These are phyloP conservation scores for Hysterangium stoloniferum DNA, from an alignment of 768 basidiomycete genomes.

Conservation along the genomic window DNA sequence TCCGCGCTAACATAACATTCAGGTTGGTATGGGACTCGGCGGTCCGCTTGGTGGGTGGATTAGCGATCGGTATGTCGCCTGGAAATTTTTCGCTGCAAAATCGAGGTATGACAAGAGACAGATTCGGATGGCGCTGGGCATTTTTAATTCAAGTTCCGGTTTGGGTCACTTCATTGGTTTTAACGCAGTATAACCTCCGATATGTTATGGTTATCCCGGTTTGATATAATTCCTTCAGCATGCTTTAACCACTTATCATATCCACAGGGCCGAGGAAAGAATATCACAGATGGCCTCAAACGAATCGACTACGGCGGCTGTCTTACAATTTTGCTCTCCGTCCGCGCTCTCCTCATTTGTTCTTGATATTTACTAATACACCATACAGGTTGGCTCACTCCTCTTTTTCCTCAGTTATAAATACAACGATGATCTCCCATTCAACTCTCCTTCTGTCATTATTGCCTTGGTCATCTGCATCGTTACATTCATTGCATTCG, in stretches of 20 bases:
- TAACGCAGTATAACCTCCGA: constrained; percentile 49
- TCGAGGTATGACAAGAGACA: constrained; percentile 19
- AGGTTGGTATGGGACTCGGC: constrained; percentile 75
- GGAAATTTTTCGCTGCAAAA: neutral
- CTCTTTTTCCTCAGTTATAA: constrained; percentile 62
- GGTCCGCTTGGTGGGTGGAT: constrained; percentile 70
- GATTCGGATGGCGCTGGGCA: constrained; percentile 77
- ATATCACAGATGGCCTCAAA: constrained; percentile 56
- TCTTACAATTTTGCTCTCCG: constrained; percentile 49
- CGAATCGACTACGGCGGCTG: constrained; percentile 76
- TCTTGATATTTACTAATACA: constrained; percentile 32
- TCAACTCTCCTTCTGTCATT: constrained; percentile 50
- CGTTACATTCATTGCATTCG: constrained; percentile 43
- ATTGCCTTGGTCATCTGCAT: constrained; percentile 37
- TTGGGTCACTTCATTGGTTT: constrained; percentile 48
- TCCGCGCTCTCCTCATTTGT: constrained; percentile 19
- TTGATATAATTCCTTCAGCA: no score
- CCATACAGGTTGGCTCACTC: constrained; percentile 39
- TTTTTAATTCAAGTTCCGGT: constrained; percentile 69
- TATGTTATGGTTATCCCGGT: constrained; percentile 73
- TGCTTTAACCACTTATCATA: neutral
- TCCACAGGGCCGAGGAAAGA: constrained; percentile 56
- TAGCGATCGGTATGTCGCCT: constrained; percentile 50
- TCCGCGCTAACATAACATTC: neutral
- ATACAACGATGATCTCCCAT: constrained; percentile 59